Conservation (phyloP, 495 filamentous ascomycete species). For the Immersiella caudata region DNA sequence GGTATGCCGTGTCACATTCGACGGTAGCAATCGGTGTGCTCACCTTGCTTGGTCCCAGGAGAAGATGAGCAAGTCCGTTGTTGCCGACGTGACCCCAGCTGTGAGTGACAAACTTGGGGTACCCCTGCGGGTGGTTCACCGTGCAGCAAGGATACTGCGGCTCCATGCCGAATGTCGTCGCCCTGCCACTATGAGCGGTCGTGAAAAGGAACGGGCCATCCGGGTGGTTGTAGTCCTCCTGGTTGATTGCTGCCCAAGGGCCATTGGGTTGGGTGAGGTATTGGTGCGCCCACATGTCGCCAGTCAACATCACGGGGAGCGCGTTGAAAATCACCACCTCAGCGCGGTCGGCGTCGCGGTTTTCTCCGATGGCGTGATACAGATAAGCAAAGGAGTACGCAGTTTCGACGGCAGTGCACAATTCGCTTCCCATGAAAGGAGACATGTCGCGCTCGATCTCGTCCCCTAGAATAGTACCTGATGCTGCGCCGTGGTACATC, state of each 20-base stretch:
- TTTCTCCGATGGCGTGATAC: slow-evolving; percentile 48
- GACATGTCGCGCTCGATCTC: slow-evolving; percentile 35
- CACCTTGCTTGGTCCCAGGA: slow-evolving; percentile 46
- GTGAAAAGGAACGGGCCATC: slow-evolving; percentile 28
- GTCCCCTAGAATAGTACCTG: slow-evolving; percentile 36
- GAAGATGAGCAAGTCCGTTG: slow-evolving; percentile 45
- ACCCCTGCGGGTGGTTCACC: slow-evolving; percentile 64
- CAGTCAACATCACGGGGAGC: slow-evolving; percentile 57
- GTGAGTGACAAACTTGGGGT: slow-evolving; percentile 58
- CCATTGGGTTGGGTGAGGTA: slow-evolving; percentile 64
- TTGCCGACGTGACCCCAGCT: slow-evolving; percentile 33
- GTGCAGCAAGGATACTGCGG: slow-evolving; percentile 60
- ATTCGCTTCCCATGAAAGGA: slow-evolving; percentile 36
- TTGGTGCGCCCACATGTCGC: slow-evolving; percentile 64
- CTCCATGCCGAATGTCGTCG: slow-evolving; percentile 48
- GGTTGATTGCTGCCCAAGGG: slow-evolving; percentile 42
- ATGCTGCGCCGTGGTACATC: slow-evolving; percentile 34
- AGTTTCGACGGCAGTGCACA: slow-evolving; percentile 41
- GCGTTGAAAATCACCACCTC: slow-evolving; percentile 65
- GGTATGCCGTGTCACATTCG: slow-evolving; percentile 54
- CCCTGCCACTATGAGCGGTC: slow-evolving; percentile 27
- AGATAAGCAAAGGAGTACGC: slow-evolving; percentile 40
- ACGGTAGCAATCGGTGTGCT: slow-evolving; percentile 19
- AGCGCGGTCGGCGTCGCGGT: slow-evolving; percentile 57
- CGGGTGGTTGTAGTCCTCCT: slow-evolving; percentile 14